A percentile compares a stretch with the other conserved stretches of the same genome.
These are phyloP conservation scores for Microbotryomycetes sp. DNA, from an alignment of 1,284 basidiomycete species.

Conservation along the genomic window DNA sequence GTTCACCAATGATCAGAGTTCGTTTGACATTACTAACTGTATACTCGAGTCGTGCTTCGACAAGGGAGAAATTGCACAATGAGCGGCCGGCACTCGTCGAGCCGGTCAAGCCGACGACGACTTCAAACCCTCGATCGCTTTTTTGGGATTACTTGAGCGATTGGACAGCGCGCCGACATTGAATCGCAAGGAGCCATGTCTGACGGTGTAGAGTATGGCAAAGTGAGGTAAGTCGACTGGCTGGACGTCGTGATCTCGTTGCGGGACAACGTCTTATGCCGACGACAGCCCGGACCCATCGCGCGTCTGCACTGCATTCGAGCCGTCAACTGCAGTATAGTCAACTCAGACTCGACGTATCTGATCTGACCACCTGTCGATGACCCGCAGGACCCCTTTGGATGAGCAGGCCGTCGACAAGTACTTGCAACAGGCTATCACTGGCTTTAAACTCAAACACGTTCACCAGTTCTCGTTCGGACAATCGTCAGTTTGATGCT, in stretches of 20 bases:
- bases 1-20: too few species aligned
- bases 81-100: too few species aligned
- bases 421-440: conserved; percentile 59
- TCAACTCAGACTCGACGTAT: neutral
- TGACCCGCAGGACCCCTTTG: conserved; percentile 3
- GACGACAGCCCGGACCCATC: neutral
- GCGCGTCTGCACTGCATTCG: neutral
- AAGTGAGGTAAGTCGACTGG: neutral
- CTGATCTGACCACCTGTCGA: neutral
- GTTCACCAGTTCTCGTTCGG: conserved; percentile 80
- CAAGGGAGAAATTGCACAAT: too few species aligned
- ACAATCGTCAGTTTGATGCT: conserved; percentile 31
- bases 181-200: neutral
- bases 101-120: too few species aligned
- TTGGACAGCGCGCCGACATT: conserved; percentile 27
- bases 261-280: neutral
- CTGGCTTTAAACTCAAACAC: conserved; percentile 56
- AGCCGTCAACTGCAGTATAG: neutral
- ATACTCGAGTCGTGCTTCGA: too few species aligned
- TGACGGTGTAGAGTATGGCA: neutral
- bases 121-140: too few species aligned
- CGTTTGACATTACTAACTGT: too few species aligned
- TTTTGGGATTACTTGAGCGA: too few species aligned
- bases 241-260: neutral
- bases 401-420: conserved; percentile 48